These are phyloP conservation scores for Hsuehochloa calcarea DNA, from an alignment of 176 grass and related monocot genomes.

Conservation along the genomic window DNA sequence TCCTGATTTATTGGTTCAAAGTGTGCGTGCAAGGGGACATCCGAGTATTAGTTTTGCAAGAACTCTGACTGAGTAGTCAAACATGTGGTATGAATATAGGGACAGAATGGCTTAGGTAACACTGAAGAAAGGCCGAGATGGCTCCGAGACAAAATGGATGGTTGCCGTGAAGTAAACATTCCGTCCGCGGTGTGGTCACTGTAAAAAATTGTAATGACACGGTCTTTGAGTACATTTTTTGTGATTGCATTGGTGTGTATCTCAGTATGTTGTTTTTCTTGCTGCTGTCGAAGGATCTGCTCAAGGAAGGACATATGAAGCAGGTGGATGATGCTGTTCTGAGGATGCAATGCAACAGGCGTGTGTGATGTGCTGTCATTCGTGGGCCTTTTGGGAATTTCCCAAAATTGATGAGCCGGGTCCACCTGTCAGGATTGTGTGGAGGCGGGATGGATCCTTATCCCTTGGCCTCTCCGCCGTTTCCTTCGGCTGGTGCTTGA, in stretches of 20 bases:
- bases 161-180: background rate
- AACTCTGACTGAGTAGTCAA: background rate
- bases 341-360: slow-evolving; percentile 17
- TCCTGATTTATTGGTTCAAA: background rate
- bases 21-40: background rate
- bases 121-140: background rate
- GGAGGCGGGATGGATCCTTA: too few relatives aligned
- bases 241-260: background rate
- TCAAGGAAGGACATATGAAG: background rate
- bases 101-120: background rate
- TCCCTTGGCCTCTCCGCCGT: too few relatives aligned
- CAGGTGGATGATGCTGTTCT: background rate
- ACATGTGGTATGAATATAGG: background rate
- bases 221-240: background rate
- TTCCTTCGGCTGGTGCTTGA: too few relatives aligned
- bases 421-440: too few relatives aligned
- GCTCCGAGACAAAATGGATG: background rate
- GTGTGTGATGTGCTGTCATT: too few relatives aligned
- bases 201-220: background rate
- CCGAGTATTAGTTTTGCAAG: background rate
- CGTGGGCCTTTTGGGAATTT: too few relatives aligned
- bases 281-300: background rate
- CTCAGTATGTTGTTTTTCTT: background rate
- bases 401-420: too few relatives aligned
- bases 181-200: background rate